Conservation (phyloP, 495 filamentous ascomycete genomes). For the Cercophora samala region DNA sequence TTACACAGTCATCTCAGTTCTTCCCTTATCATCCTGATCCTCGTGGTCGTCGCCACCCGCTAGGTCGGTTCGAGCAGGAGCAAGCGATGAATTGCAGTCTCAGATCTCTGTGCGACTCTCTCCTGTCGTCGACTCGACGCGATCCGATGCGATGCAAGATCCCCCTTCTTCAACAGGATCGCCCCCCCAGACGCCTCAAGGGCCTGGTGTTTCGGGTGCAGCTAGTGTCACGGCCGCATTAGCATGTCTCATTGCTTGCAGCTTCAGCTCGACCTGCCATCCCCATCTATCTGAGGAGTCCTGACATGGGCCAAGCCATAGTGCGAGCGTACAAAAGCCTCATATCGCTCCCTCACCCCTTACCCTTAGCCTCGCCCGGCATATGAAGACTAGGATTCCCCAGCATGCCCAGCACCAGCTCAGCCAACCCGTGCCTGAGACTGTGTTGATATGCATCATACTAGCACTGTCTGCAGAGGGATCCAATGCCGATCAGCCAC, state of each 20-base stretch:
- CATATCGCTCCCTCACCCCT: background rate
- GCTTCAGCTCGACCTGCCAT: constrained; percentile 7
- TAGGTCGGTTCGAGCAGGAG: background rate
- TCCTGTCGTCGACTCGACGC: background rate
- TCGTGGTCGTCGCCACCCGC: background rate
- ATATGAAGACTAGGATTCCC: background rate
- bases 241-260: constrained; percentile 9
- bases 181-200: constrained; percentile 4
- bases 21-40: background rate
- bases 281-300: constrained; percentile 12
- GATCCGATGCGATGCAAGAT: background rate
- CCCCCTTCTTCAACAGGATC: background rate
- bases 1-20: background rate
- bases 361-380: background rate
- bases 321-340: background rate
- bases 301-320: constrained; percentile 7
- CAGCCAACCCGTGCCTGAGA: background rate
- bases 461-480: constrained; percentile 1
- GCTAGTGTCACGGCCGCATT: constrained; percentile 4
- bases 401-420: background rate
- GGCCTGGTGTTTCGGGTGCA: background rate
- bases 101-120: background rate
- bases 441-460: background rate
- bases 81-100: background rate
- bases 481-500: constrained; percentile 9